Evolutionary conservation across 495 filamentous ascomycete genomes (phyloP), one percentile per base, ranked within the genome.

Genomic region (Annulohypoxylon nitens): DNA sequence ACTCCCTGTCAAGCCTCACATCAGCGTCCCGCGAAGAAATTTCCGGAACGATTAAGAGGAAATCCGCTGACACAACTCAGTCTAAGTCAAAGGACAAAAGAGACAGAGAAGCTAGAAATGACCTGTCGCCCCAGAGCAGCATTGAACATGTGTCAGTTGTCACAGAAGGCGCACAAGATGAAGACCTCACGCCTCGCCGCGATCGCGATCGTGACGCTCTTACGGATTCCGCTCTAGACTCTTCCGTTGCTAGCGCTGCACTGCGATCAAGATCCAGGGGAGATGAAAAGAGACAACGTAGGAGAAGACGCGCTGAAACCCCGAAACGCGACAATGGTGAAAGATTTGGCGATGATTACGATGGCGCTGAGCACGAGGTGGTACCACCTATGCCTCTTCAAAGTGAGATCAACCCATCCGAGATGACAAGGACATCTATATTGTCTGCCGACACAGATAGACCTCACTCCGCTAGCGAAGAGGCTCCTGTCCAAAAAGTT

Each of bases 371-470:
- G 2, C 78, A 80, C 12, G 68, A 81, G 3, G 71, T 81, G 5
- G 66, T 72, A n/a, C 89, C 93, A 11, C 92, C 91, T 1, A 92
- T 97, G 90, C 95, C 94, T 2, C 86, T 97, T 76, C 89, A 89
- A 78, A 97, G 94, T 79, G 93, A 93, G 48, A 87, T 97, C 30
- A 87, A 91, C 54, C 88, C 92, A 34, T 97, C 94, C 0, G 94
- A 97, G 26, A 78, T 97, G 55, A 98, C 96, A 2, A 87, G 96
- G 77, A 90, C 92, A 39, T 98, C 97, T 0, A 92, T 99, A 64
- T 84, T 97, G 10, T 95, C 96, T 4, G 91, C 93, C 41, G 89
- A 91, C 25, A 94, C 93, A 0, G 92, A 91, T 70, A 81, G 91
- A 70, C 88, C 93, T 60, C 87, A 86, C 64, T 91, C 90, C 51